Evolutionary conservation across 176 grass and related monocot species (phyloP), one percentile per base, ranked within the genome.

Genomic region (Raddia guianensis): DNA sequence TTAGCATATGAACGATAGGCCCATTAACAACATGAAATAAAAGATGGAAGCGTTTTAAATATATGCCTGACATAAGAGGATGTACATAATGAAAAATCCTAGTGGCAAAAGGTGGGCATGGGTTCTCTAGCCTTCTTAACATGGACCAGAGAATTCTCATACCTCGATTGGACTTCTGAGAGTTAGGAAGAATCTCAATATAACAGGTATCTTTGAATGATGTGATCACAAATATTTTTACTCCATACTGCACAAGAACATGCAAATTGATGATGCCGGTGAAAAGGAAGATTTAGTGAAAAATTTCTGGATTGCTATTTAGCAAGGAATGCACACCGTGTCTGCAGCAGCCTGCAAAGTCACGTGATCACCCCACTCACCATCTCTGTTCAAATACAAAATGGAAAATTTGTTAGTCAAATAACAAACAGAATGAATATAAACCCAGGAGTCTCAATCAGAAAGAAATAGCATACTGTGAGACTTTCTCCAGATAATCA

Each of bases 171-270:
- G 91, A 93, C 69, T 90, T 93, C 70, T 90, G 50, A 84, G 70
- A 56, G 32, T 84, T 87, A 34, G 87, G 91, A 53, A 85, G 76
- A 84, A 90, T 93, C 81, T 93, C 87, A 49, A 93, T 93, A 56
- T 93, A 93, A 72, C 91, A 90, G 16, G 91, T 93, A 87, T 93
- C 84, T 85, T 87, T 87, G 84, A 93, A 93, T 9, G 91, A 93
- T 79, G 87, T 93, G 82, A 93, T 93, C 48, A 93, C 87, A 79
- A 93, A 90, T 86, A 93, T 90, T 85, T 93, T 93, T 70, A 93
- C 87, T 15, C 91, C 91, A 37, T 93, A 93, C 91, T 93, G 84
- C 76, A 66, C 46, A 77, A 87, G 65, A 87, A 27, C 32, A 80
- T 68, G 37, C 63, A 71, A 75, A 81, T 18, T 46, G 37, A 82